Base-by-base conservation (phyloP, 192 early-diverging fungal species). In the Entrophospora sp. region DNA sequence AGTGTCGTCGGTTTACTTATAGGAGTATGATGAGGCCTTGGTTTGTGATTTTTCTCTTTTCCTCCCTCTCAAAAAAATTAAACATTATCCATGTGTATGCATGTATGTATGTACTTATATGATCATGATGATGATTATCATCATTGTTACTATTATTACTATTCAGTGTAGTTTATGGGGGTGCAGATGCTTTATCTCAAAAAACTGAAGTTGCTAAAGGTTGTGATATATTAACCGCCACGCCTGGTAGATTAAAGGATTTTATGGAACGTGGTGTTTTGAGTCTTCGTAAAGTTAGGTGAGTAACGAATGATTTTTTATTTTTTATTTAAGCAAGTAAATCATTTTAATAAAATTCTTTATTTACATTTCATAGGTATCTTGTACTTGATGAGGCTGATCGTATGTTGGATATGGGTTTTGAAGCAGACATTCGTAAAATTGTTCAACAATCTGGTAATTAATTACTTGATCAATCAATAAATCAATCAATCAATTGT, bases 351-450 rank as follows among this genome's bases (percentile, higher is more conserved):
- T 3, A 14, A 56, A 38, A 28, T 6, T 32, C 27, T 24, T 28
- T 7, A 49, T 67, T 78, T 56, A 48, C 27, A 14, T 13, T 35
- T 51, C 38, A 22, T 27, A 71, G 68, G 12, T 80, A 79, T 68
- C 73, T 85, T 31, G 77, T 91, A 13, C 79, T 92, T 42, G 91
- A 93, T 73, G 91, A 93, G 70, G 91, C 91, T n/a, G 90, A 90
- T 72, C 88, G 91, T 46, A 94, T 94, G 91, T 80, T 98, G 72
- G 96, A 96, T 73, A 97, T 97, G 94, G 96, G 96, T 53, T 98
- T 98, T 71, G 96, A 96, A 79, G 80, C 85, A 12, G 87, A 93
- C 69, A 92, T 99, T 60, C 83, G 96, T 44, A 75, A 84, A 45
- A 91, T 99, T 61, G 89, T 97, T 22, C 73, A 81, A 62, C 62